Conservation (phyloP, 148 eudicot genomes). For the Diospyros lotus region DNA sequence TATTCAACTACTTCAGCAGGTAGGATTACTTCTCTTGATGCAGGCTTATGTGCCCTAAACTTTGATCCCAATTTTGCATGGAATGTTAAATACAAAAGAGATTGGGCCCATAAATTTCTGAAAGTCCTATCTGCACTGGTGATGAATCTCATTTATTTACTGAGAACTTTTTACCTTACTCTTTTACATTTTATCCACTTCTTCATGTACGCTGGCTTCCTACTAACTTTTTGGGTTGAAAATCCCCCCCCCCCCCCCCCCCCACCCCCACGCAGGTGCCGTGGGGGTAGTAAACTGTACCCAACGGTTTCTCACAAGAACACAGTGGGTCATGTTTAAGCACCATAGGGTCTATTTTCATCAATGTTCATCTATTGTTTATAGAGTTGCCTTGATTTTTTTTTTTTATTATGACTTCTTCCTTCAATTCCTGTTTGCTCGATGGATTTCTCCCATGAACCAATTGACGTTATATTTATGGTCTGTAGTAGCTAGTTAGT, state of each 20-base stretch:
- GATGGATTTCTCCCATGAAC: background rate
- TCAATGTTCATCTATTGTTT: background rate
- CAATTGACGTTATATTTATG: too few relatives aligned
- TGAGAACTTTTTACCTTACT: background rate
- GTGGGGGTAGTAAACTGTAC: too few relatives aligned
- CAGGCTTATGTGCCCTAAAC: background rate
- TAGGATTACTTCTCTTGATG: conserved; percentile 18
- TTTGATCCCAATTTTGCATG: background rate
- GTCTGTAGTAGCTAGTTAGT: too few relatives aligned
- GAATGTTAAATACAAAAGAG: background rate
- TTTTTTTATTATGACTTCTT: background rate
- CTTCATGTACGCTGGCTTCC: background rate
- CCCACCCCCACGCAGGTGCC: too few relatives aligned
- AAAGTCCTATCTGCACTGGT: background rate
- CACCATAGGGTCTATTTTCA: background rate
- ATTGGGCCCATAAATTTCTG: background rate
- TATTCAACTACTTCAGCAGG: conserved; percentile 88
- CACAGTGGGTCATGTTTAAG: background rate
- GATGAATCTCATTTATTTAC: background rate
- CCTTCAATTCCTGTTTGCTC: background rate
- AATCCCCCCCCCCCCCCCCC: too few relatives aligned
- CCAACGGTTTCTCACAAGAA: background rate
- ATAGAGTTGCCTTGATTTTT: background rate
- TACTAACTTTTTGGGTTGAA: background rate
- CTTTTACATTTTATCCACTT: background rate